Evolutionary conservation across 345 rosid species (phyloP).

Genomic region (Aegle marmelos): DNA sequence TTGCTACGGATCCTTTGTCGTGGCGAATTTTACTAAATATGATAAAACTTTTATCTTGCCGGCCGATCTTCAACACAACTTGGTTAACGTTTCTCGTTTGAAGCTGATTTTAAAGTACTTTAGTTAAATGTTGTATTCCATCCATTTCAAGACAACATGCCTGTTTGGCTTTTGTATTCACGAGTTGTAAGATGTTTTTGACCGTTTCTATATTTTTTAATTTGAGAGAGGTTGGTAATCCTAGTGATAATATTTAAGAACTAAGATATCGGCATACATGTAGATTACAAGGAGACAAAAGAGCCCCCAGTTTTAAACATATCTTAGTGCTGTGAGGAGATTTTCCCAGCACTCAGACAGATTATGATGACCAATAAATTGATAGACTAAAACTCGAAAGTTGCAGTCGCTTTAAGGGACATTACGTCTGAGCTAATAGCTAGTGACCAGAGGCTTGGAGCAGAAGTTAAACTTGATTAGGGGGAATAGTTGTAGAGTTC

Average conservation of each 20-base stretch:
- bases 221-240: too few species aligned
- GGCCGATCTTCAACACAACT: too few species aligned
- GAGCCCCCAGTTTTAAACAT: neutral
- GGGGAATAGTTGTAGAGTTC: constrained; percentile 12
- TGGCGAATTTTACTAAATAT: too few species aligned
- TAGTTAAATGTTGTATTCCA: too few species aligned
- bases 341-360: neutral
- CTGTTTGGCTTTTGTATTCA: neutral
- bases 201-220: too few species aligned
- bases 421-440: neutral
- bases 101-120: too few species aligned
- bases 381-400: neutral
- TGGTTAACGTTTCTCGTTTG: too few species aligned
- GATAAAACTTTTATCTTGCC: too few species aligned
- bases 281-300: neutral
- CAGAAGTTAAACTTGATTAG: constrained; percentile 19
- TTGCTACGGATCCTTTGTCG: too few species aligned
- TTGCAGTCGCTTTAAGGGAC: neutral
- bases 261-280: neutral
- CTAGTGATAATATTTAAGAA: too few species aligned
- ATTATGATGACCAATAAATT: neutral
- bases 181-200: neutral
- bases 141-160: neutral
- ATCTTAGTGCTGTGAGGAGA: neutral
- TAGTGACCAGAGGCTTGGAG: neutral